Evolutionary conservation across 352 stramenopile species (phyloP), one percentile per base, ranked within the genome.

Genomic region (Phytophthora chlamydospora): DNA sequence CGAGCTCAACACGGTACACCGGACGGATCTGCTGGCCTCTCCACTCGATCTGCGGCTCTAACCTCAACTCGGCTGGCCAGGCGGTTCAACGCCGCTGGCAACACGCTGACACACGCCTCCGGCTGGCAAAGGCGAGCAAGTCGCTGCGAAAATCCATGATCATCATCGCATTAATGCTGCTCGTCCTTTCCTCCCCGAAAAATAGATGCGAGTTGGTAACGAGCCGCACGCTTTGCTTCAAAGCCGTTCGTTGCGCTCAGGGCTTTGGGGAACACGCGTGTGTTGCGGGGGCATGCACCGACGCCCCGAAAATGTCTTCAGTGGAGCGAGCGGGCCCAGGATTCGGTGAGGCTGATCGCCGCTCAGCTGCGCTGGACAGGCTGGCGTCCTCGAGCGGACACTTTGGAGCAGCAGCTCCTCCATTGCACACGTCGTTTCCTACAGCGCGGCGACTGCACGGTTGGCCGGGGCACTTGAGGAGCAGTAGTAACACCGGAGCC

Each of bases 1-100:
- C n/a, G 80, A 95, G 41, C 72, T 93, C 43, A 78, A 65, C 24
- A 40, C 52, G 12, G 79, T 93, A 34, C 42, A 81, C 17, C 80
- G 80, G 33, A 90, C 79, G 1, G 76, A 93, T 60, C 73, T 92
- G 36, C 13, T 75, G 34, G 62, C 66, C 17, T 62, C 81, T 62
- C 73, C 82, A 39, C 54, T 91, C 32, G 36, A 58, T 7, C 52
- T 84, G 73, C 70, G 56, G 58, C 58, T 69, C 21, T 66, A 34
- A 68, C 48, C 38, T 66, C 41, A 54, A 51, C 42, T 45, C 27
- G 19, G 13, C 32, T 64, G 50, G 45, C 40, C 19, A 42, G 14
- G 24, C 4, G 13, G 12, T 46, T 69, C 29, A 72, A 63, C 29
- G 13, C 29, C 46, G 33, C 46, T 58, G 45, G 7, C 43, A 31